Base-by-base conservation (phyloP, 1,139 yeast species). In the Candida sanyaensis region DNA sequence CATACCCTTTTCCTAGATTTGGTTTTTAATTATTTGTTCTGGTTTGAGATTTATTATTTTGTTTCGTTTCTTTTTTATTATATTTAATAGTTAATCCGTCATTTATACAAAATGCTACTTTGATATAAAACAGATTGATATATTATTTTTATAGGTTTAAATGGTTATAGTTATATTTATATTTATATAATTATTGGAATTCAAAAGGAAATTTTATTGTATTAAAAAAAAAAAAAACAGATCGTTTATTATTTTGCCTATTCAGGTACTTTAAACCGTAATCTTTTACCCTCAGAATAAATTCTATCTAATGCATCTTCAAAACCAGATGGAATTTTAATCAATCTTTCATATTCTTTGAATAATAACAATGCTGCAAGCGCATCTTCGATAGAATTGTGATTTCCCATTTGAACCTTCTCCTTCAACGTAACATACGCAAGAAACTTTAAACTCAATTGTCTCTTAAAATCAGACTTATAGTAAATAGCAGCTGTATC, bases 311-410 rank as follows among this genome's bases (percentile, higher is more conserved):
- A 73, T 1, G 81, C 77, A 7, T 66, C 67, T 38, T 87, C 89
- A 52, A 92, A 80, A 28, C 72, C 75, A 0, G 88, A 93, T 0
- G 68, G 65, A 3, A 72, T 75, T 48, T 73, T 71, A 54, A 92
- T 73, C 10, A 24, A 12, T 55, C 84, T 84, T 57, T 80, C 68
- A 59, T 88, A 92, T 61, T 82, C 84, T 55, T 83, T 81, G 68
- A 88, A 95, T 40, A 95, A 71, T 45, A 81, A 67, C 55, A 95
- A 75, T 0, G 99, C 99, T 10, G 95, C 86, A 48, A 78, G 73
- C 0, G 99, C 98, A 70, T 95, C 99, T 62, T 95, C 99, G 41
- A 93, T 90, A 1, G 98, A 92, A 63, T 95, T 98, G 65, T 95
- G 99, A 62, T 92, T 92, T 1, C 96, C 96, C 2, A 83, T 84